Evolutionary conservation across 2,329 filamentous ascomycete genomes (phyloP), one percentile per base, ranked within the genome.

Genomic region (Colletotrichum eleusines): DNA sequence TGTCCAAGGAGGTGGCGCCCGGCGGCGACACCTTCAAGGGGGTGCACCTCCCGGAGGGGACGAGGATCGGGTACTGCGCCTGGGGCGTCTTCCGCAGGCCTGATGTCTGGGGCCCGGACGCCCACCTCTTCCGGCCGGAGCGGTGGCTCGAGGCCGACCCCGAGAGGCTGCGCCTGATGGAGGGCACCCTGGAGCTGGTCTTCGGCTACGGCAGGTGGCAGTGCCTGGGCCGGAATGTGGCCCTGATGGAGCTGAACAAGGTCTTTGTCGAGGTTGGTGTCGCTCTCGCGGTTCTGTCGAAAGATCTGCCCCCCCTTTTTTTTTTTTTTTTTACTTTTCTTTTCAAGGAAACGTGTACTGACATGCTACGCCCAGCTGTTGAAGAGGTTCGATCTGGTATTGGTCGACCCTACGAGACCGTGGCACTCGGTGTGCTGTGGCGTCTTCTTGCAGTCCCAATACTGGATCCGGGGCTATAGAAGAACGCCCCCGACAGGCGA

Each of bases 191-290:
- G 20, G 82, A 84, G 18, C 66, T 83, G 12, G 75, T 82, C 0
- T 84, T 84, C 64, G 78, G 81, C 2, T 78, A 80, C 31, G 82
- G 83, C 0, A 67, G 77, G 4, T 83, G 79, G 77, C 76, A 78
- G 51, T 84, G 83, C 53, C 70, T 83, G 16, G 82, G 83, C 0
- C 77, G 79, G 5, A 78, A 77, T 0, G 76, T 84, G 31, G 81
- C 82, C 1, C 61, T 79, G 11, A 79, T 84, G 74, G 81, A 84
- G 73, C 31, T 83, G 63, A 81, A 65, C 46, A 73, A 73, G 33
- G 59, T 73, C 31, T 70, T 73, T 40, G 81, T 51, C 80, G 75
- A 61, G 80, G 2, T 77, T 82, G 40, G 42, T 11, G 81, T 53
- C 18, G 26, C 23, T 4, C n/a, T 7, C 8, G 12, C n/a, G 46